Conservation (phyloP, 306 rosid species). For the Vigna nakashimae region DNA sequence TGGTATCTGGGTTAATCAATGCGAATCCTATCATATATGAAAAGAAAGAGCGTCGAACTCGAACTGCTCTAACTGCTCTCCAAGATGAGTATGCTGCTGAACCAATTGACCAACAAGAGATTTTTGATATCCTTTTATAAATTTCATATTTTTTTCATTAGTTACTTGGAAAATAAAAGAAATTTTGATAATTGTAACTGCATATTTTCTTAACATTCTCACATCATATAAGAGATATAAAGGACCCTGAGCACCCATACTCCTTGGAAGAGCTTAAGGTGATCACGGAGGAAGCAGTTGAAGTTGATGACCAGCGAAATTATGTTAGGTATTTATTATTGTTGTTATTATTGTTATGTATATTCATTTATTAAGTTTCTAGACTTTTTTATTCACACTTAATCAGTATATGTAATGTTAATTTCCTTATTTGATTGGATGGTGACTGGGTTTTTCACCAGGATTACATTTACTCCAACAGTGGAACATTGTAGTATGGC, state of each 20-base stretch:
- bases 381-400: background rate
- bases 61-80: slow-evolving; percentile 47
- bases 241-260: slow-evolving; percentile 92
- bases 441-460: slow-evolving; percentile 45
- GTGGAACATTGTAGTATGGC: slow-evolving; percentile 99
- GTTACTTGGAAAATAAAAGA: background rate
- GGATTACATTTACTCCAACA: slow-evolving; percentile 95
- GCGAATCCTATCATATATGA: slow-evolving; percentile 81
- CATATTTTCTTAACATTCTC: slow-evolving; percentile 62
- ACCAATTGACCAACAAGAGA: slow-evolving; percentile 77
- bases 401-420: background rate
- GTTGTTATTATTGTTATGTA: background rate
- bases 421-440: slow-evolving; percentile 17
- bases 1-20: slow-evolving; percentile 82
- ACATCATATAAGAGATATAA: slow-evolving; percentile 91
- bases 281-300: slow-evolving; percentile 85
- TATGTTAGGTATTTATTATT: slow-evolving; percentile 66
- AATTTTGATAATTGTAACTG: background rate
- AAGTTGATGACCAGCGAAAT: slow-evolving; percentile 74
- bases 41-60: slow-evolving; percentile 82
- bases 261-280: slow-evolving; percentile 98
- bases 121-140: slow-evolving; percentile 83
- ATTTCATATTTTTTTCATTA: background rate
- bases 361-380: background rate
- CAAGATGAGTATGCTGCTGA: slow-evolving; percentile 60